These are phyloP conservation scores for Galerina sulciceps DNA, from an alignment of 768 basidiomycete genomes.

Conservation along the genomic window DNA sequence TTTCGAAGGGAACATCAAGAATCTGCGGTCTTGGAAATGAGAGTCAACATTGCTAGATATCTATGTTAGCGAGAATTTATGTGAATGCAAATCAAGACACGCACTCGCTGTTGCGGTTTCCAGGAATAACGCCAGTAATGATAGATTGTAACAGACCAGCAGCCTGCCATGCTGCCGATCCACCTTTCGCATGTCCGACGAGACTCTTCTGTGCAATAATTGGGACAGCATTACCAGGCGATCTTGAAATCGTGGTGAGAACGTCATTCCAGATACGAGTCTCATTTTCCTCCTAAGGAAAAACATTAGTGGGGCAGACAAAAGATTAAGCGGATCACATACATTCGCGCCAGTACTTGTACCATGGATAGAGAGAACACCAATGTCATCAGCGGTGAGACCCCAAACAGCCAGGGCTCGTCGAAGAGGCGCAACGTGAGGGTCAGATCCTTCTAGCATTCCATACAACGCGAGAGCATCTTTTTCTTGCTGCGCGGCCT, in stretches of 20 bases:
- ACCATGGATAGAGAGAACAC: conserved; percentile 87
- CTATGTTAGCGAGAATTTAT: conserved; percentile 1
- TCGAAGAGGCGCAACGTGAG: conserved; percentile 87
- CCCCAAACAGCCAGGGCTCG: conserved; percentile 98
- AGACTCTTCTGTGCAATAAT: conserved; percentile 98
- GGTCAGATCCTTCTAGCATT: conserved; percentile 89
- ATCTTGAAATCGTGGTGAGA: conserved; percentile 86
- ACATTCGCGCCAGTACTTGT: conserved; percentile 87
- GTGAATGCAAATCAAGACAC: conserved; percentile 31
- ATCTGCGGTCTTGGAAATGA: conserved; percentile 85
- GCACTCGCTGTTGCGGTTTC: conserved; percentile 95
- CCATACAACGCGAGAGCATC: conserved; percentile 93
- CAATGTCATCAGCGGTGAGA: conserved; percentile 90
- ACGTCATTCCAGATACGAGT: conserved; percentile 96
- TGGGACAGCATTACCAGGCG: conserved; percentile 95
- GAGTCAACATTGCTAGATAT: conserved; percentile 84
- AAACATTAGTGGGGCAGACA: conserved; percentile 9
- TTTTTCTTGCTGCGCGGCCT: conserved; percentile 90
- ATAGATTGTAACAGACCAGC: conserved; percentile 89
- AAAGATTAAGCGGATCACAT: conserved; percentile 24
- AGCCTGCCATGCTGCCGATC: conserved; percentile 98
- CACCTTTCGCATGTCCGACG: conserved; percentile 97
- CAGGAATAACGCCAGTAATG: conserved; percentile 85
- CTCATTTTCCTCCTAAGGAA: conserved; percentile 89
- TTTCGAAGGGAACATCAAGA: conserved; percentile 97